Evolutionary conservation across 1,284 basidiomycete genomes (phyloP).

Genomic region (Porogramme epimiltina): DNA sequence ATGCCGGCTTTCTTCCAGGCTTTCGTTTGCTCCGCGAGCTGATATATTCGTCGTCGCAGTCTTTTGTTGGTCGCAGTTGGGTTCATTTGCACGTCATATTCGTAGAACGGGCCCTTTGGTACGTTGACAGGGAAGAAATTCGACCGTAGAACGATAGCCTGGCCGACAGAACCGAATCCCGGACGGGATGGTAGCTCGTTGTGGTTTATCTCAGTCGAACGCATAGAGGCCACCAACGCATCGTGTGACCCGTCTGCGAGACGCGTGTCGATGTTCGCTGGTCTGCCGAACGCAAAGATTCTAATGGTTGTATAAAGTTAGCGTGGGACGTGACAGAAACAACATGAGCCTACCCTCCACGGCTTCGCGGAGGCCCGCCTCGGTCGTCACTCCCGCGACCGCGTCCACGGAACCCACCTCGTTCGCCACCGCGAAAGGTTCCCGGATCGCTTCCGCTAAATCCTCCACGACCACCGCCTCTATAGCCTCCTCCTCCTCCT

Average conservation of each 20-base stretch:
- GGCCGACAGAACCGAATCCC: constrained; percentile 64
- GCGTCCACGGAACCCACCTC: constrained; percentile 23
- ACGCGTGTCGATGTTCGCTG: constrained; percentile 60
- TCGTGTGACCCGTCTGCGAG: constrained; percentile 59
- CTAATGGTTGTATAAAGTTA: constrained; percentile 37
- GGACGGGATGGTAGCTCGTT: constrained; percentile 67
- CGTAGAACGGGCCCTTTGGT: constrained; percentile 61
- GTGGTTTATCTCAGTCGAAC: constrained; percentile 39
- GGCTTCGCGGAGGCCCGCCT: constrained; percentile 31
- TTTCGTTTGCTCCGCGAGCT: constrained; percentile 62
- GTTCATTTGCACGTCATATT: constrained; percentile 68
- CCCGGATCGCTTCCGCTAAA: constrained; percentile 33
- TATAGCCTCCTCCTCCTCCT: constrained; percentile 24
- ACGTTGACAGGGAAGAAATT: constrained; percentile 76
- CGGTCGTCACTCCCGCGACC: background rate
- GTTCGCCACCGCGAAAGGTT: constrained; percentile 19
- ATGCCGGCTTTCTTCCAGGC: constrained; percentile 59
- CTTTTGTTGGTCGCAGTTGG: constrained; percentile 56
- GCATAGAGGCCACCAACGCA: constrained; percentile 53
- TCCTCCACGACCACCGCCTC: constrained; percentile 33
- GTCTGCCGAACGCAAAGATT: constrained; percentile 50
- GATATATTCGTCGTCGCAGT: constrained; percentile 68
- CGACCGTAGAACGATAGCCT: constrained; percentile 61
- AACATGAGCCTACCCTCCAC: constrained; percentile 48
- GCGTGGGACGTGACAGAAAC: background rate